Evolutionary conservation across 2,329 filamentous ascomycete species (phyloP).

Genomic region (Gnomoniopsis sp.): DNA sequence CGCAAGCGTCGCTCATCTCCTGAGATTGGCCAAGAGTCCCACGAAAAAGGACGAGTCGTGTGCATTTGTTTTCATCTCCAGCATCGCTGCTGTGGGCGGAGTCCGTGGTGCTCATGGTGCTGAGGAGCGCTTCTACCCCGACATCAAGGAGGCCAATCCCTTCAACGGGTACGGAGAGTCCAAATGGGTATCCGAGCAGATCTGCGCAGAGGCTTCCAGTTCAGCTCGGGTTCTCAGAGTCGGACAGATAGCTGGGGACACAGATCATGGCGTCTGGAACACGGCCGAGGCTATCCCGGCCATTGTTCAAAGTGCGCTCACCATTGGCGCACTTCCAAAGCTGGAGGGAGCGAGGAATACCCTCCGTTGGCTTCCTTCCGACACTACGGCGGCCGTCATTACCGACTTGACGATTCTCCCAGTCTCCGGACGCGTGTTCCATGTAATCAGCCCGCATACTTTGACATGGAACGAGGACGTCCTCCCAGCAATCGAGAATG

Average conservation of each 20-base stretch:
- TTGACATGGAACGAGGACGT: constrained; percentile 47
- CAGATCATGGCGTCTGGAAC: constrained; percentile 44
- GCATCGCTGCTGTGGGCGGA: not conserved
- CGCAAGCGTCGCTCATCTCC: constrained; percentile 9
- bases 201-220: constrained; percentile 18
- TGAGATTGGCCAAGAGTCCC: not conserved
- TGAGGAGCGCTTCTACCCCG: constrained; percentile 3
- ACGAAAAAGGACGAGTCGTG: not conserved
- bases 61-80: constrained; percentile 10
- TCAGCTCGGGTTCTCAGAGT: constrained; percentile 33
- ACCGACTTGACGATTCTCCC: constrained; percentile 1
- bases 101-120: not conserved
- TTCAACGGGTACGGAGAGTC: constrained; percentile 6
- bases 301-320: constrained; percentile 43
- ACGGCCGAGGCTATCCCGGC: constrained; percentile 46
- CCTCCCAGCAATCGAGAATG: constrained; percentile 44
- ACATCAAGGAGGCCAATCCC: not conserved
- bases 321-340: constrained; percentile 42
- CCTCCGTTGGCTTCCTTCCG: constrained; percentile 2
- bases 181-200: constrained; percentile 11
- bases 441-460: not conserved
- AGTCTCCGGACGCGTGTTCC: not conserved
- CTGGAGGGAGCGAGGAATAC: not conserved
- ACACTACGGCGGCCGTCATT: not conserved
- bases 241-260: constrained; percentile 47